Percentiles rank a stretch among this genome's conserved stretches.
Evolutionary conservation across 257 asterid genomes (phyloP).

Genomic region (Rhazya stricta): DNA sequence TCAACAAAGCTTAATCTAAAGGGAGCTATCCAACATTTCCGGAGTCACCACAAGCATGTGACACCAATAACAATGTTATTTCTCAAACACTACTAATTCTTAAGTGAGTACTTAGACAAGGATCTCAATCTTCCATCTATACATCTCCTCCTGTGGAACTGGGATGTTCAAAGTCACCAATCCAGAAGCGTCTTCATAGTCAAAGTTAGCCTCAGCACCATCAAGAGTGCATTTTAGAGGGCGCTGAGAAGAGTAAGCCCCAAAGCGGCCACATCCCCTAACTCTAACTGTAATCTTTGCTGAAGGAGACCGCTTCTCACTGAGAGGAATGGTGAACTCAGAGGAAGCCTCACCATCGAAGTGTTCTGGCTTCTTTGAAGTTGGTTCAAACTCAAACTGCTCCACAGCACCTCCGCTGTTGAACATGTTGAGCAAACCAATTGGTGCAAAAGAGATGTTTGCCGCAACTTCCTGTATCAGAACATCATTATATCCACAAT

Average conservation of each 20-base stretch:
- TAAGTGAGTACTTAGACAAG: neutral
- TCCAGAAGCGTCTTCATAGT: constrained; percentile 48
- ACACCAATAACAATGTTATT: neutral
- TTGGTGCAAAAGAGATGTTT: constrained; percentile 60
- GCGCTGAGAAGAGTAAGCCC: constrained; percentile 56
- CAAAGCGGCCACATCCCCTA: constrained; percentile 85
- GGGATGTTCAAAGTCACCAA: constrained; percentile 45
- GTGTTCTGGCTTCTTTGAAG: constrained; percentile 22
- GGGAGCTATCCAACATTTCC: neutral
- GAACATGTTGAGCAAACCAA: constrained; percentile 91
- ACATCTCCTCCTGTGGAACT: constrained; percentile 55
- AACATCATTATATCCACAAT: neutral
- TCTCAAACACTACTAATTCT: neutral
- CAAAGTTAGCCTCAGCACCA: constrained; percentile 35
- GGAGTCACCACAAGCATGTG: neutral
- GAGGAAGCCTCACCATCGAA: constrained; percentile 22
- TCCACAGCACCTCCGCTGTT: constrained; percentile 83
- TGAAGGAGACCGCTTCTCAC: constrained; percentile 24
- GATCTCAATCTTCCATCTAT: constrained; percentile 59
- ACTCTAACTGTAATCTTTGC: constrained; percentile 51
- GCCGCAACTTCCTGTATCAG: constrained; percentile 45
- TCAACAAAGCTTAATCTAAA: neutral
- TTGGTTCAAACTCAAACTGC: constrained; percentile 39
- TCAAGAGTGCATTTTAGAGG: constrained; percentile 62
- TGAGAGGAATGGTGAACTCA: constrained; percentile 11